These are phyloP conservation scores for Geotrichum candidum DNA, from an alignment of 1,139 yeast species.

Conservation along the genomic window DNA sequence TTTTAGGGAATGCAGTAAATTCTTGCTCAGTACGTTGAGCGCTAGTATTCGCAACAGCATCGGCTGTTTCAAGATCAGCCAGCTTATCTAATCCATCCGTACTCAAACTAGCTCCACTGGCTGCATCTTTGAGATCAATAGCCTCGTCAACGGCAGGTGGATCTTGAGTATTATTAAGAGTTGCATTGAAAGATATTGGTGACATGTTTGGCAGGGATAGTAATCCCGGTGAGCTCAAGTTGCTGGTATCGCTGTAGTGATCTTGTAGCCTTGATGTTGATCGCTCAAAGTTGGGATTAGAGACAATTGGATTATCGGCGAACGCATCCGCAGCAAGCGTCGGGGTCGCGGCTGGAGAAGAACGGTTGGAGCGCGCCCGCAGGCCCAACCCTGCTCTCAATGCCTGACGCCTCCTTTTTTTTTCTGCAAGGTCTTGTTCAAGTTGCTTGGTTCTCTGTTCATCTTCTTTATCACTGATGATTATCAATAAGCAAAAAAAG, in stretches of 20 bases:
- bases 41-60: not conserved
- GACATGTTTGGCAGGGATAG: not conserved
- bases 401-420: slow-evolving; percentile 31
- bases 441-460: slow-evolving; percentile 34
- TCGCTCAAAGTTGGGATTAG: not conserved
- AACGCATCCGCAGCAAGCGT: not conserved
- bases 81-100: not conserved
- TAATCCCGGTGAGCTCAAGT: not conserved
- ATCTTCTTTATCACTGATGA: slow-evolving; percentile 34
- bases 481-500: not conserved
- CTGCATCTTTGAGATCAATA: not conserved
- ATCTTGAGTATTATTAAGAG: not conserved
- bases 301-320: not conserved
- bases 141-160: not conserved
- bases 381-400: slow-evolving; percentile 25
- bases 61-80: not conserved
- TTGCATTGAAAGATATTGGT: not conserved
- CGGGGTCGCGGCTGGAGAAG: not conserved
- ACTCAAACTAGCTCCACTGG: not conserved
- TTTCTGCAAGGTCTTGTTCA: slow-evolving; percentile 34
- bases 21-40: not conserved
- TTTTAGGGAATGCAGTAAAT: not conserved
- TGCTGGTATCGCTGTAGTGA: not conserved
- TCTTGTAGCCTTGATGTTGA: not conserved
- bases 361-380: not conserved